A percentile compares a stretch with the other conserved stretches of the same genome.
phyloP scores from a whole-genome alignment of 345 rosid species.

The Geranium brycei region DNA sequence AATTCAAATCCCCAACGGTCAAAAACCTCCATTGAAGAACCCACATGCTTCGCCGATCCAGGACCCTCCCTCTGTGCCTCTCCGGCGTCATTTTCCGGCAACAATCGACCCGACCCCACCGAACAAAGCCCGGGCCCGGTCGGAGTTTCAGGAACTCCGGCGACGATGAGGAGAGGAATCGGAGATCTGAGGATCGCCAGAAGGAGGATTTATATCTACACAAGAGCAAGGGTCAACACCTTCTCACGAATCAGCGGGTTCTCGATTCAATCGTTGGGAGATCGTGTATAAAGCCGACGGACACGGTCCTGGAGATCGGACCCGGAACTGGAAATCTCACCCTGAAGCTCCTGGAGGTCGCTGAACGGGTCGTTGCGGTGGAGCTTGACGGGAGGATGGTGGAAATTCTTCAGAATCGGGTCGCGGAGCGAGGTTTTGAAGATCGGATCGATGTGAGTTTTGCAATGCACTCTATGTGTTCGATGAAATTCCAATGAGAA shows the following conservation, averaged over 20 bases:
- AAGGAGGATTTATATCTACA: slow-evolving; percentile 27
- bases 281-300: slow-evolving; percentile 37
- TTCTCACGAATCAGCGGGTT: slow-evolving; percentile 67
- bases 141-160: slow-evolving; percentile 2
- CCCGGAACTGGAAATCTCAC: slow-evolving; percentile 95
- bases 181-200: slow-evolving; percentile 11
- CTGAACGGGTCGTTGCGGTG: slow-evolving; percentile 48
- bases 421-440: slow-evolving; percentile 22
- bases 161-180: neutral
- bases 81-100: slow-evolving; percentile 11
- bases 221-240: slow-evolving; percentile 89
- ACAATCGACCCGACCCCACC: slow-evolving; percentile 12
- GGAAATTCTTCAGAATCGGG: slow-evolving; percentile 46
- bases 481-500: slow-evolving; percentile 36
- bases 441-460: slow-evolving; percentile 45
- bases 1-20: no score
- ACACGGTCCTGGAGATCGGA: slow-evolving; percentile 75
- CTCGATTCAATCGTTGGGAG: slow-evolving; percentile 56
- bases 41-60: slow-evolving; percentile 10
- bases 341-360: slow-evolving; percentile 53
- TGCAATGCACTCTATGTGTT: slow-evolving; percentile 15
- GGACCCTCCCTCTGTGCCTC: slow-evolving; percentile 9
- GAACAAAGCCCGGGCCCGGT: slow-evolving; percentile 15
- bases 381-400: slow-evolving; percentile 81
- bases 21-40: neutral